phyloP scores from a whole-genome alignment of 768 basidiomycete genomes.

The Coprinopsis sp. region DNA sequence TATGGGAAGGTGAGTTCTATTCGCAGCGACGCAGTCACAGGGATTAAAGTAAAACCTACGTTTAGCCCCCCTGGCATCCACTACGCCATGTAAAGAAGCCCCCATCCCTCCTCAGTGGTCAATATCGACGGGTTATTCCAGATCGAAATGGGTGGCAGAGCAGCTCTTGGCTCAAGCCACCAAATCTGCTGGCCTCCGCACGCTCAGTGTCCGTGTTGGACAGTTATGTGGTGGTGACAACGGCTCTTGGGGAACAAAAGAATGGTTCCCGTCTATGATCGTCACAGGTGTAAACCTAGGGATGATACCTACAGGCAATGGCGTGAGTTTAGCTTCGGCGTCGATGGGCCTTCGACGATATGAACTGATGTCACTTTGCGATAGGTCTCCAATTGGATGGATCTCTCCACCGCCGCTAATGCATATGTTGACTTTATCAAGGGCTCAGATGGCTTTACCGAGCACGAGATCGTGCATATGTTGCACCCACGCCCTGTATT shows the following conservation, averaged over 20 bases:
- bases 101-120: no score
- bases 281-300: background rate
- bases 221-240: constrained; percentile 29
- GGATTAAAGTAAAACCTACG: no score
- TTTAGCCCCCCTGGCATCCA: no score
- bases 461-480: constrained; percentile 15
- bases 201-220: constrained; percentile 29
- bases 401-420: background rate
- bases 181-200: background rate
- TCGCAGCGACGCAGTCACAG: no score
- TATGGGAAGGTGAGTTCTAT: no score
- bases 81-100: no score
- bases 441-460: constrained; percentile 23
- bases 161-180: background rate
- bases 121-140: no score
- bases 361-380: background rate
- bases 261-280: constrained; percentile 33
- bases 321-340: background rate
- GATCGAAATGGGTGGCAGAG: background rate
- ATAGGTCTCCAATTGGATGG: background rate
- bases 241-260: constrained; percentile 29
- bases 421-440: constrained; percentile 18
- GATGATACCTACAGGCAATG: background rate
- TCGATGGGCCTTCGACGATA: background rate
- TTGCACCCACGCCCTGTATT: constrained; percentile 20